Conservation (phyloP, 306 rosid genomes). For the Dicorynia guianensis region DNA sequence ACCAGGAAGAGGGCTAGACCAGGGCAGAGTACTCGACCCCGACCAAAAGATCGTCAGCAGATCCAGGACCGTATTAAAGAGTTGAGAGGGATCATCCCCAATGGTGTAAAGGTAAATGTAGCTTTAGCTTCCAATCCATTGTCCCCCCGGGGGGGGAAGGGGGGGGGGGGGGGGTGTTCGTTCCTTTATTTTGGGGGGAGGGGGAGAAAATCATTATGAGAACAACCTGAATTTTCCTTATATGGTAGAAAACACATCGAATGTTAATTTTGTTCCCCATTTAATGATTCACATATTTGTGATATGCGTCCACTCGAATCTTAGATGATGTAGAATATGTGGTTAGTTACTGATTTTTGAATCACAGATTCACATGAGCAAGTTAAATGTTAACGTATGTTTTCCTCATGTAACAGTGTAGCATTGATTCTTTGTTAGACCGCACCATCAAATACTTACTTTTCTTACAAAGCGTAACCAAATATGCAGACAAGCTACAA, state of each 20-base stretch:
- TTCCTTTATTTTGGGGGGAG: not conserved
- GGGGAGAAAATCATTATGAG: not conserved
- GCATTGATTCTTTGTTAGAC: slow-evolving; percentile 87
- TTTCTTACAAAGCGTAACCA: slow-evolving; percentile 68
- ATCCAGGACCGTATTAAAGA: slow-evolving; percentile 92
- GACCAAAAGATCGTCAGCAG: slow-evolving; percentile 98
- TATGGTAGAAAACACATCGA: not conserved
- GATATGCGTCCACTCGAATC: slow-evolving; percentile 17
- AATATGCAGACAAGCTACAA: slow-evolving; percentile 73
- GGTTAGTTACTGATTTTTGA: slow-evolving; percentile 2
- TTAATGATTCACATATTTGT: not conserved
- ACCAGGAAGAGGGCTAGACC: slow-evolving; percentile 76
- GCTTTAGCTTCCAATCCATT: no score
- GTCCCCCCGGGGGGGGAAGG: no score
- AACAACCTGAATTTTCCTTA: slow-evolving; percentile 10
- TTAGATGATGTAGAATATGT: not conserved
- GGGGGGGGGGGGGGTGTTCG: no score
- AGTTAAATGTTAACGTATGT: slow-evolving; percentile 31
- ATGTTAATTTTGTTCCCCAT: not conserved
- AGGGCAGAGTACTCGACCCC: slow-evolving; percentile 77
- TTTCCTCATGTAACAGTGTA: slow-evolving; percentile 74
- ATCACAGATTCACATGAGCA: not conserved
- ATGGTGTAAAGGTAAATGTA: slow-evolving; percentile 74
- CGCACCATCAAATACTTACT: slow-evolving; percentile 86
- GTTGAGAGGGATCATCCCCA: slow-evolving; percentile 84